phyloP scores from a whole-genome alignment of 148 eudicot genomes.

The Dianthus caryophyllus region DNA sequence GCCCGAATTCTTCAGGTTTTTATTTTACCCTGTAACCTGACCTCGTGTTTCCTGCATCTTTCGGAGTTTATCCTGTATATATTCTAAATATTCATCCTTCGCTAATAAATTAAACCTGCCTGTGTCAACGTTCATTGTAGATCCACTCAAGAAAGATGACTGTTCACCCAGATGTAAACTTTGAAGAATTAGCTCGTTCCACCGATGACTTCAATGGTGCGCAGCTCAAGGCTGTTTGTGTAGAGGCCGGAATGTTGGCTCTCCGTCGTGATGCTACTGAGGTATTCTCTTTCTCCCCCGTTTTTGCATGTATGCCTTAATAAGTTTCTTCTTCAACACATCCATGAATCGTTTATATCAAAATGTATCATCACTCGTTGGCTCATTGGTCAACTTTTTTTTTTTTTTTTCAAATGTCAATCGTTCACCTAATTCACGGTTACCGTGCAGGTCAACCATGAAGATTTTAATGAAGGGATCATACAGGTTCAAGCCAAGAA shows the following conservation, averaged over 20 bases:
- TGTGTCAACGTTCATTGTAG: constrained; percentile 34
- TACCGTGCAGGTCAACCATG: constrained; percentile 70
- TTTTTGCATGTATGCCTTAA: no score
- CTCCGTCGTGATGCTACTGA: constrained; percentile 98
- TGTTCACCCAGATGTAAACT: constrained; percentile 96
- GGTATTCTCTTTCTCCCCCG: constrained; percentile 46
- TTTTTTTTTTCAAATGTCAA: neutral
- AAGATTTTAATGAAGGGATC: constrained; percentile 95
- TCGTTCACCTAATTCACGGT: neutral
- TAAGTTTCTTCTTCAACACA: no score
- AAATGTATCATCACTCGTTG: no score
- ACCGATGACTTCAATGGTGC: constrained; percentile 98
- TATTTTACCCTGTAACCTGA: neutral
- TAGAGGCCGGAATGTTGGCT: constrained; percentile 97
- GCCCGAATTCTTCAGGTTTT: constrained; percentile 88
- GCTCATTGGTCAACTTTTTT: no score
- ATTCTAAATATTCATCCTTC: neutral
- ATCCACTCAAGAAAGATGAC: constrained; percentile 98
- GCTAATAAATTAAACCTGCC: constrained; percentile 21
- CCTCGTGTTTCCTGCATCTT: neutral
- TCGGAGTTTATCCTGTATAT: no score
- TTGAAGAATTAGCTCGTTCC: constrained; percentile 93
- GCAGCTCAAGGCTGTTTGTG: constrained; percentile 94
- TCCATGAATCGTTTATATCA: no score
- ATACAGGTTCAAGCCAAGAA: constrained; percentile 97